phyloP scores from a whole-genome alignment of 768 basidiomycete species.

The Xerocomus spinulosus region DNA sequence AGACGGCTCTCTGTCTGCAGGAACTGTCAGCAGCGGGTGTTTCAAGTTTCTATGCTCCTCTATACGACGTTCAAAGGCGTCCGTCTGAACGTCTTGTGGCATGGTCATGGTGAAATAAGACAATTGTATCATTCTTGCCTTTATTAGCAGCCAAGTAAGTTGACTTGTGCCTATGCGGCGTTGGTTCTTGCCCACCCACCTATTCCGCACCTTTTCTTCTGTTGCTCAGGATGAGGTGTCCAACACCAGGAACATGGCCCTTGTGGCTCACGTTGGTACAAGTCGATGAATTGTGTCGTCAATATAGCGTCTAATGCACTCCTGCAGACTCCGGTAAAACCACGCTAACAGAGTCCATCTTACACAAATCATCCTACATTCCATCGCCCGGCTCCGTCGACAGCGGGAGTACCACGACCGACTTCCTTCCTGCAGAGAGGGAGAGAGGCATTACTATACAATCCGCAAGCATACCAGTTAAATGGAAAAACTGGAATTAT shows the following conservation, averaged over 20 bases:
- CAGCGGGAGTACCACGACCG: constrained; percentile 85
- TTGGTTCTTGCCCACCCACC: constrained; percentile 1
- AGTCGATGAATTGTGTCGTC: background rate
- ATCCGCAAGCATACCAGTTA: constrained; percentile 84
- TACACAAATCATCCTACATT: constrained; percentile 70
- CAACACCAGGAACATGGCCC: constrained; percentile 69
- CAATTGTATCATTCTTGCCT: constrained; percentile 2
- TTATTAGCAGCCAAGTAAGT: constrained; percentile 11
- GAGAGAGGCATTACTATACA: constrained; percentile 92
- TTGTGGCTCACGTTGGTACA: constrained; percentile 86
- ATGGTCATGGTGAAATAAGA: constrained; percentile 15
- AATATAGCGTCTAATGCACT: constrained; percentile 5
- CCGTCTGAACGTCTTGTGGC: constrained; percentile 26
- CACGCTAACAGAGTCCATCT: constrained; percentile 82
- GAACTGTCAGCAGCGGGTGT: constrained; percentile 53
- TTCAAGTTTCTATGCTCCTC: constrained; percentile 35
- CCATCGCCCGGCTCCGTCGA: constrained; percentile 77
- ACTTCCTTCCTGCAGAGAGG: constrained; percentile 84
- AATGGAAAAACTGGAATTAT: constrained; percentile 80
- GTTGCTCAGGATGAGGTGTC: constrained; percentile 31
- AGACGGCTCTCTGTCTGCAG: constrained; percentile 34
- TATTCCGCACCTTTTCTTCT: constrained; percentile 22
- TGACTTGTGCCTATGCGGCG: constrained; percentile 17
- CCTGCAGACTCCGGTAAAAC: constrained; percentile 81
- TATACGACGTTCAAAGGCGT: constrained; percentile 42